Evolutionary conservation across 495 filamentous ascomycete species (phyloP), one percentile per base, ranked within the genome.

Genomic region (Penicillium cinerascens): DNA sequence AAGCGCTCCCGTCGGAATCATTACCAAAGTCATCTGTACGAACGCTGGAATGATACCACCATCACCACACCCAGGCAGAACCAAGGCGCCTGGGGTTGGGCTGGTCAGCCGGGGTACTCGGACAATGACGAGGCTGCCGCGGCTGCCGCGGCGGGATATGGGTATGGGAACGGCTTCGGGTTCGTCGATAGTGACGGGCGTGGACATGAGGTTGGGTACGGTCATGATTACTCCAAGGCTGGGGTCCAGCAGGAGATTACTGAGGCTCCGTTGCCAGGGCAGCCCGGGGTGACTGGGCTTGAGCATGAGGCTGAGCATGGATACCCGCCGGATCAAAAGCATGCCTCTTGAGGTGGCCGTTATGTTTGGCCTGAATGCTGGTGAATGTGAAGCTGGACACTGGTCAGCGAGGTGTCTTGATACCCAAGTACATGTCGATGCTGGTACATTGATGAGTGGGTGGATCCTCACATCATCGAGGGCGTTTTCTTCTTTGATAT

Each of bases 141-240:
- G 20, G 26, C 43, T 10, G 44, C 29, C 16, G 29, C 23, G 16
- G n/a, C n/a, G n/a, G n/a, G n/a, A n/a, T 43, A 53, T 22, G 56
- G 57, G 16, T 47, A 61, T 18, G 61, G 56, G 0, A 13, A 46
- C 1, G 64, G 64, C 10, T 59, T 69, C 22, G 64, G 55, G 1
- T 66, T 68, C 22, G 46, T 65, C n/a, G 64, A 67, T 37, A 65
- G 37, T 11, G 58, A 69, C 42, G 67, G 64, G 0, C 59, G 56
- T 18, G 47, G 33, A 0, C 62, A 62, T 5, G 45, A 61, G 27
- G 49, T 58, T 20, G 57, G 52, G 11, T 55, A 61, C 40, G 54
- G 47, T 1, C 35, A 54, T 36, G 43, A 48, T 21, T 41, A 55
- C 21, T 42, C 51, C 27, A 58, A 59, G 45, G 17, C 18, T 10